Percentiles rank a stretch among this genome's conserved stretches.
phyloP scores from a whole-genome alignment of 306 rosid species.

The Rosa persica region DNA sequence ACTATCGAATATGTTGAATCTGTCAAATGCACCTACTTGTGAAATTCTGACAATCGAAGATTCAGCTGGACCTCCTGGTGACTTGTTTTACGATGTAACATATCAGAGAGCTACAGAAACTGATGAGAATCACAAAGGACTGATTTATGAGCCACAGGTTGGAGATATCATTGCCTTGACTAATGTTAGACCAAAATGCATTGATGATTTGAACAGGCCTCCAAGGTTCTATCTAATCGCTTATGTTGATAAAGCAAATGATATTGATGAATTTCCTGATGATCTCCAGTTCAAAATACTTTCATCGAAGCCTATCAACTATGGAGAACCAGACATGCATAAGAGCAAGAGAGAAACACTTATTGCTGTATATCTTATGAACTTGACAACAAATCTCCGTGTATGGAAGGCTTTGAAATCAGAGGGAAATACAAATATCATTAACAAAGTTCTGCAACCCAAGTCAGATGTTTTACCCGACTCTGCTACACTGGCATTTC shows the following conservation, averaged over 20 bases:
- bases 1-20: background rate
- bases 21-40: background rate
- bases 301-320: conserved; percentile 19
- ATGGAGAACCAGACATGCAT: background rate
- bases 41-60: conserved; percentile 22
- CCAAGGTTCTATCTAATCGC: conserved; percentile 33
- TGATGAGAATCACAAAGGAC: background rate
- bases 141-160: conserved; percentile 39
- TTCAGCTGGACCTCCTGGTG: conserved; percentile 1
- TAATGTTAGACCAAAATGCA: conserved; percentile 27
- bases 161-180: conserved; percentile 67
- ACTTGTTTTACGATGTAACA: conserved; percentile 22
- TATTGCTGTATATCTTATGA: conserved; percentile 26
- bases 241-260: background rate
- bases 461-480: conserved; percentile 41
- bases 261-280: background rate
- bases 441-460: conserved; percentile 34
- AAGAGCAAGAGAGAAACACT: background rate
- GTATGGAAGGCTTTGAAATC: conserved; percentile 27
- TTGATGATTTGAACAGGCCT: conserved; percentile 34
- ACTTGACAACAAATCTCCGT: conserved; percentile 31
- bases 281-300: conserved; percentile 9
- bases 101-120: background rate
- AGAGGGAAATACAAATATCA: conserved; percentile 25
- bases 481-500: background rate